Conservation (phyloP, 495 filamentous ascomycete genomes). For the Aspergillus campestris region DNA sequence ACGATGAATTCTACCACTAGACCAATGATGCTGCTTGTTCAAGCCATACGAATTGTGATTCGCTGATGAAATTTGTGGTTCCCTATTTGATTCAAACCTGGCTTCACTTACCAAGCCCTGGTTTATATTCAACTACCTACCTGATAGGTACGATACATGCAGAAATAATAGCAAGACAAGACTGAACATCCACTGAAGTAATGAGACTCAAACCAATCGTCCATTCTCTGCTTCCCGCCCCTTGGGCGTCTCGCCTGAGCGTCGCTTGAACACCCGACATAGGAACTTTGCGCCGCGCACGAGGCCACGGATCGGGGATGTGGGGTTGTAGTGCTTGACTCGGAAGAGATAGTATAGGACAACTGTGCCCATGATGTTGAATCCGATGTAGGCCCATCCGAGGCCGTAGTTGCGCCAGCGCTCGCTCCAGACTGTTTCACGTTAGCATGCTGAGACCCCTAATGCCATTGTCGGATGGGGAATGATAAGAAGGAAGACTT, state of each 20-base stretch:
- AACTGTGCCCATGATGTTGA: slow-evolving; percentile 44
- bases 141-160: not conserved
- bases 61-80: not conserved
- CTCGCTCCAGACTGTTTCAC: slow-evolving; percentile 25
- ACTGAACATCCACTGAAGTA: not conserved
- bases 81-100: not conserved
- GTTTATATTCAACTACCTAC: not conserved
- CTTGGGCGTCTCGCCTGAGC: slow-evolving; percentile 48
- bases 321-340: slow-evolving; percentile 39
- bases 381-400: slow-evolving; percentile 45
- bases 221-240: slow-evolving; percentile 49
- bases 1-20: slow-evolving; percentile 51
- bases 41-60: not conserved
- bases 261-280: slow-evolving; percentile 33
- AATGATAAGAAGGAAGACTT: slow-evolving; percentile 5
- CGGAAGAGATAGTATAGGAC: slow-evolving; percentile 45
- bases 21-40: slow-evolving; percentile 36
- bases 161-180: not conserved
- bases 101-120: not conserved
- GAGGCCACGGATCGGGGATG: slow-evolving; percentile 24
- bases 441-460: not conserved
- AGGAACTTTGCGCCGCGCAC: slow-evolving; percentile 20
- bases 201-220: slow-evolving; percentile 16
- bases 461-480: not conserved
- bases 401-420: slow-evolving; percentile 49